phyloP scores from a whole-genome alignment of 352 stramenopile species.

The Phytophthora uliginosa region DNA sequence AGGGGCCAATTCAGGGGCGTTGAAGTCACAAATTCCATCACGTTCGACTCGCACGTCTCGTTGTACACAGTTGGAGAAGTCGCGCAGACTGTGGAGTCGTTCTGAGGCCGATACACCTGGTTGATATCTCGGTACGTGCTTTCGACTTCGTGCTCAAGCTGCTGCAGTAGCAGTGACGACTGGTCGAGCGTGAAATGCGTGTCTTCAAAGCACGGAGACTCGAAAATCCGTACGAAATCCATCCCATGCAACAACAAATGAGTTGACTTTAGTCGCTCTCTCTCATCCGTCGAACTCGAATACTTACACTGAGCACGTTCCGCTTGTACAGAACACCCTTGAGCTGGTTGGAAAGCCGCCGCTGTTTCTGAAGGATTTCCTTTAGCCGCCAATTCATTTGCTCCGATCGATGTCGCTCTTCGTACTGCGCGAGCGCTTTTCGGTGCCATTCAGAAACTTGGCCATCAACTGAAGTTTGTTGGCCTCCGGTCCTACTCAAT shows the following conservation, averaged over 20 bases:
- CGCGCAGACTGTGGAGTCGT: not conserved
- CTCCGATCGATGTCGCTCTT: slow-evolving; percentile 4
- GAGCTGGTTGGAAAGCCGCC: slow-evolving; percentile 2
- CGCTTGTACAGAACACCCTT: slow-evolving; percentile 7
- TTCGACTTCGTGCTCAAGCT: slow-evolving; percentile 27
- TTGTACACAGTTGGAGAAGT: slow-evolving; percentile 14
- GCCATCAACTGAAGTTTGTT: not conserved
- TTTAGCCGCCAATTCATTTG: slow-evolving; percentile 17
- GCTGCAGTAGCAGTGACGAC: slow-evolving; percentile 8
- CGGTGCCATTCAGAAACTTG: slow-evolving; percentile 4
- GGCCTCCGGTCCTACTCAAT: not conserved
- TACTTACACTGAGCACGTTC: slow-evolving; percentile 19
- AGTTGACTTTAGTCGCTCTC: too few species aligned
- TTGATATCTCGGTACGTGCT: slow-evolving; percentile 18
- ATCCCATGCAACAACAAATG: slow-evolving; percentile 14
- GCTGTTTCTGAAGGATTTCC: slow-evolving; percentile 7
- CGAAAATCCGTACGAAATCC: slow-evolving; percentile 13
- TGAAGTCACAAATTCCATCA: slow-evolving; percentile 24
- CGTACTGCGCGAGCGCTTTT: slow-evolving; percentile 16
- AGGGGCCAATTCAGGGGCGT: slow-evolving; percentile 27
- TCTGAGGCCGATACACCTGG: slow-evolving; percentile 10
- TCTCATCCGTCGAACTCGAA: not conserved
- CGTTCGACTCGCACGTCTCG: slow-evolving; percentile 17
- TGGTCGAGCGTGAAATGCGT: not conserved
- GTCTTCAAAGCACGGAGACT: slow-evolving; percentile 9